phyloP scores from a whole-genome alignment of 768 basidiomycete genomes.

The Jaapia argillacea region DNA sequence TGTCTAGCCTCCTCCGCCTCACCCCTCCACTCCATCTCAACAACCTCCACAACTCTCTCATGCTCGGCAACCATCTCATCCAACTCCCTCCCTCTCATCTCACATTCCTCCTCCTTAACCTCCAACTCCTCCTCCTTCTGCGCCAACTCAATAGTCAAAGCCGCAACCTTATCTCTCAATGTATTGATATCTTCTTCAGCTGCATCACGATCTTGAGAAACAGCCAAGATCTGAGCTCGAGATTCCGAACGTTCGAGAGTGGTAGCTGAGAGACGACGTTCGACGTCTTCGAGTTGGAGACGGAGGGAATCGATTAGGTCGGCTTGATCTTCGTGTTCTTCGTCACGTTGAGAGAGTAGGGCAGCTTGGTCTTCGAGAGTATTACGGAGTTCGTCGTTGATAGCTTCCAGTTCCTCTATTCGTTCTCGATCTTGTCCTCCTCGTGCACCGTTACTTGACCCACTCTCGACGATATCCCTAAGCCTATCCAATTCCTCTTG shows the following conservation, averaged over 20 bases:
- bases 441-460: slow-evolving; percentile 19
- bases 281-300: slow-evolving; percentile 57
- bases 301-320: slow-evolving; percentile 57
- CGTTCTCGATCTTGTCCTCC: slow-evolving; percentile 36
- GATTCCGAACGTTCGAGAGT: slow-evolving; percentile 63
- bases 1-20: slow-evolving; percentile 76
- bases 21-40: slow-evolving; percentile 81
- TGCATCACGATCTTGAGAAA: slow-evolving; percentile 63
- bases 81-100: slow-evolving; percentile 66
- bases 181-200: slow-evolving; percentile 74
- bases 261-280: slow-evolving; percentile 52
- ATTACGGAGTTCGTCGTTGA: slow-evolving; percentile 51
- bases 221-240: slow-evolving; percentile 60
- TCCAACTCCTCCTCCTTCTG: slow-evolving; percentile 81
- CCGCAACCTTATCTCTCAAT: slow-evolving; percentile 67
- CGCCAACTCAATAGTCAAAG: slow-evolving; percentile 72
- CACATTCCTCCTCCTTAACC: too few relatives aligned
- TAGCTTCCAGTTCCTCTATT: slow-evolving; percentile 48
- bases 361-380: slow-evolving; percentile 51
- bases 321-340: slow-evolving; percentile 61
- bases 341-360: slow-evolving; percentile 44
- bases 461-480: slow-evolving; percentile 45
- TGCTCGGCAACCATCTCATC: slow-evolving; percentile 72
- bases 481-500: slow-evolving; percentile 75
- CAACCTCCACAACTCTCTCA: slow-evolving; percentile 56